Base-by-base conservation (phyloP, 2,329 filamentous ascomycete genomes). In the Pyrenochaeta sp. region DNA sequence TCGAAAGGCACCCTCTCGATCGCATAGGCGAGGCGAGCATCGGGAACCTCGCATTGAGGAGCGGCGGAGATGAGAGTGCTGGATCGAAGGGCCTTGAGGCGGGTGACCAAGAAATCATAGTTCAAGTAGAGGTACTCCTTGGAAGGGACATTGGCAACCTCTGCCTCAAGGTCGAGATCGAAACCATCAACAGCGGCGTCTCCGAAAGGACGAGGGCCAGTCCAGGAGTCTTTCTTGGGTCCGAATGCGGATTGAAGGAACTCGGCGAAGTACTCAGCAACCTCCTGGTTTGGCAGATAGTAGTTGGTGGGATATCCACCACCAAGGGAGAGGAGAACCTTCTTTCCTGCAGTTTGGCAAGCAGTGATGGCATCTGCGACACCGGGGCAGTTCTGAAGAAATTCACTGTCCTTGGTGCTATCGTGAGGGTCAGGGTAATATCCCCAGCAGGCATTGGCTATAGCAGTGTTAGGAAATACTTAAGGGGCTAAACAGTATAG, bases 181-280 rank as follows among this genome's bases (percentile, higher is more conserved):
- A 81, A 81, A 3, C 79, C 79, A 60, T 82, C 78, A 7, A 81
- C 63, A 2, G 67, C 57, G 23, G 66, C 68, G 44, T 73, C 59
- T 0, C 74, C 74, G 48, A 80, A 80, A 2, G 79, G 78, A 46
- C 78, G 74, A 47, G 77, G 74, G 36, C 69, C 44, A 15, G 53
- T 41, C 67, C 72, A 74, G 4, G 60, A 43, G 6, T 19, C 10
- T 4, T 54, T 61, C n/a, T 44, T 49, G 3, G 77, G 76, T 19
- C 79, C 78, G 48, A 81, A 82, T 3, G 77, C 72, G 44, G 69
- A 68, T 72, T 78, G 79, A 18, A 82, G 61, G 40, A 75, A 79
- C 39, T 79, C 68, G 4, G 78, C 78, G 44, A 81, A 78, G 35
- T 69, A 67, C n/a, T 63, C 50, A 0, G 76, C 78, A 19, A 72